Evolutionary conservation across 2,329 filamentous ascomycete genomes (phyloP).

Genomic region (Byssothecium circinans): DNA sequence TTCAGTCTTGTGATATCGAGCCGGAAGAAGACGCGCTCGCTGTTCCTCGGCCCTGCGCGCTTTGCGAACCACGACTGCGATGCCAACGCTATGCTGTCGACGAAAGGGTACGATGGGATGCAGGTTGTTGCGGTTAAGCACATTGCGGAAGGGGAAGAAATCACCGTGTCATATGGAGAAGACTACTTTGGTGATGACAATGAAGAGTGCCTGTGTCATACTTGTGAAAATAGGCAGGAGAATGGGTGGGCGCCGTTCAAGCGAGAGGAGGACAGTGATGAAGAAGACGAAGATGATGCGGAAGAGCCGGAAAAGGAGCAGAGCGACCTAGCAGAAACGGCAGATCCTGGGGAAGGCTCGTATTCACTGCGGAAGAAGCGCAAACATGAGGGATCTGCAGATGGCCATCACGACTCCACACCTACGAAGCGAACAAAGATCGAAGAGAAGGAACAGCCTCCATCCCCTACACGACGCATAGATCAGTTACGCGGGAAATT

Average conservation of each 20-base stretch:
- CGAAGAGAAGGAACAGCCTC: slow-evolving; percentile 1
- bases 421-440: slow-evolving; percentile 18
- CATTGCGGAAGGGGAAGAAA: slow-evolving; percentile 87
- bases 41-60: slow-evolving; percentile 92
- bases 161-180: slow-evolving; percentile 93
- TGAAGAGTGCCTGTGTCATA: slow-evolving; percentile 88
- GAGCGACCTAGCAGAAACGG: slow-evolving; percentile 7
- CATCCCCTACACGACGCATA: slow-evolving; percentile 19
- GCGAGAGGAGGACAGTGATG: slow-evolving; percentile 38
- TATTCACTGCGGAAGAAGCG: slow-evolving; percentile 30
- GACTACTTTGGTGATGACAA: slow-evolving; percentile 96
- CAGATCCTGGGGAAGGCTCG: not conserved
- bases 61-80: slow-evolving; percentile 98
- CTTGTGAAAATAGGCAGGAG: slow-evolving; percentile 72
- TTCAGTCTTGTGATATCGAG: slow-evolving; percentile 97
- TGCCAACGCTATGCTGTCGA: slow-evolving; percentile 86
- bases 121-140: slow-evolving; percentile 82
- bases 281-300: slow-evolving; percentile 44
- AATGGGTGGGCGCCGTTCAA: slow-evolving; percentile 77
- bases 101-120: slow-evolving; percentile 81
- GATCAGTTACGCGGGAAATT: slow-evolving; percentile 19
- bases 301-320: slow-evolving; percentile 20
- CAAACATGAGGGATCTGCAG: slow-evolving; percentile 22
- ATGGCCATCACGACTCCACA: slow-evolving; percentile 14
- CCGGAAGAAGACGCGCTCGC: slow-evolving; percentile 82